Conservation (phyloP, 2,329 filamentous ascomycete species). For the Alternaria sp. region DNA sequence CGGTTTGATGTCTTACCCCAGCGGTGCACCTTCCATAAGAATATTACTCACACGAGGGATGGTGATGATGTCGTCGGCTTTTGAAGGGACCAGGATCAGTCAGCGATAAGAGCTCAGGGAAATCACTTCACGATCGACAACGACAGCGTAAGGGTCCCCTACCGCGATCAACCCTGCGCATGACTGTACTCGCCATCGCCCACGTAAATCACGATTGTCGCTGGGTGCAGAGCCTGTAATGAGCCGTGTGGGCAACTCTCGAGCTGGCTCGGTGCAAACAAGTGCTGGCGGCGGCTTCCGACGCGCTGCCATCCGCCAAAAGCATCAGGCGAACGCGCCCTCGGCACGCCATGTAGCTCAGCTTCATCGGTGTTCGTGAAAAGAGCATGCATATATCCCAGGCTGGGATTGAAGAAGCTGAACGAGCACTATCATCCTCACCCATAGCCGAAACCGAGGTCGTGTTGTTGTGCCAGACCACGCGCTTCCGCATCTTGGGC, state of each 20-base stretch:
- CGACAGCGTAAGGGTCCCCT: not conserved
- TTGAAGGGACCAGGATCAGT: not conserved
- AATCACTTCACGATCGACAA: not conserved
- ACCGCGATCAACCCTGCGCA: not conserved
- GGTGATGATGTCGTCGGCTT: not conserved
- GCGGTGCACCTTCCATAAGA: not conserved
- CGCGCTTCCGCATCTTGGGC: conserved; percentile 5
- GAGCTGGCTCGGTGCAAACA: not conserved
- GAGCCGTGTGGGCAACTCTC: not conserved
- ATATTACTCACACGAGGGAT: too few species aligned
- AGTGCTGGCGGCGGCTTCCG: conserved; percentile 4
- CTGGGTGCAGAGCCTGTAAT: not conserved
- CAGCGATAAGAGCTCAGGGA: not conserved
- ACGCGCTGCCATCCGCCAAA: conserved; percentile 3
- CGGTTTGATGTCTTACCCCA: not conserved
- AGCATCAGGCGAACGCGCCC: conserved; percentile 5
- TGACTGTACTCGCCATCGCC: not conserved
- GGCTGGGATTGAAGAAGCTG: not conserved
- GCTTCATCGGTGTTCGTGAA: not conserved
- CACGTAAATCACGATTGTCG: not conserved
- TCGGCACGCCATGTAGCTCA: not conserved
- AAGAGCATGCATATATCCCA: not conserved
- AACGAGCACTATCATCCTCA: not conserved
- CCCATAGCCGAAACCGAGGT: conserved; percentile 12
- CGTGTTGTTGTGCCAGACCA: conserved; percentile 9